Conservation (phyloP, 2,329 filamentous ascomycete genomes). For the Plenodomus tracheiphilus region DNA sequence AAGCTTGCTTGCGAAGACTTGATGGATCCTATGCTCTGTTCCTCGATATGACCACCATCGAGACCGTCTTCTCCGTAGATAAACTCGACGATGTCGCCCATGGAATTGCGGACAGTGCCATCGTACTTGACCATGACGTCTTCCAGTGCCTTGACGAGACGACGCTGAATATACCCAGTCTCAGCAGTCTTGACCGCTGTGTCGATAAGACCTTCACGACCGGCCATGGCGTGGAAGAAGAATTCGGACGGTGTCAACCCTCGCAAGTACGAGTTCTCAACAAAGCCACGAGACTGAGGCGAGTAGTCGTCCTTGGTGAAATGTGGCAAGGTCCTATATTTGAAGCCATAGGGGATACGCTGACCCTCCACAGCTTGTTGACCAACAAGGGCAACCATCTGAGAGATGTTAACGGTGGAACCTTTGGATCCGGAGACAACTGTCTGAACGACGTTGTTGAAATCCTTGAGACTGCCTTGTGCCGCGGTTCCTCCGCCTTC, state of each 20-base stretch:
- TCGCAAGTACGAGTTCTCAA: slow-evolving; percentile 97
- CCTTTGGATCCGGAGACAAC: slow-evolving; percentile 96
- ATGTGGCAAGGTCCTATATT: slow-evolving; percentile 93
- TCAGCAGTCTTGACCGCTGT: slow-evolving; percentile 99
- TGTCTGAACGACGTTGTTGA: slow-evolving; percentile 97
- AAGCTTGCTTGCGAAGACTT: slow-evolving; percentile 78
- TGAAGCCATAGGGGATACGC: slow-evolving; percentile 98
- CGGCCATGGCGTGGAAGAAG: slow-evolving; percentile 99
- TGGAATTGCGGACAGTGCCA: slow-evolving; percentile 92
- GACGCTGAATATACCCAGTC: slow-evolving; percentile 98
- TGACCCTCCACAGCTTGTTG: slow-evolving; percentile 98
- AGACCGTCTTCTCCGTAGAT: slow-evolving; percentile 96
- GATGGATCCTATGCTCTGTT: slow-evolving; percentile 86
- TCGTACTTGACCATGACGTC: slow-evolving; percentile 98
- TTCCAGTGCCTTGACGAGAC: slow-evolving; percentile 96
- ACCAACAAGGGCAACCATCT: slow-evolving; percentile 97
- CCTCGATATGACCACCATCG: slow-evolving; percentile 91
- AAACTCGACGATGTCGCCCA: slow-evolving; percentile 96
- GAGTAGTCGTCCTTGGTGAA: slow-evolving; percentile 99
- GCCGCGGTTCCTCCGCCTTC: slow-evolving; percentile 93
- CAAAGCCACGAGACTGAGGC: slow-evolving; percentile 93
- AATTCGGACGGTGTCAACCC: slow-evolving; percentile 95
- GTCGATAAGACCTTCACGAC: slow-evolving; percentile 99
- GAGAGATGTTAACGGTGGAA: slow-evolving; percentile 98
- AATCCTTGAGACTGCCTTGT: slow-evolving; percentile 88